Conservation (phyloP, 2,329 filamentous ascomycete genomes). For the Cladorrhinum sp. region DNA sequence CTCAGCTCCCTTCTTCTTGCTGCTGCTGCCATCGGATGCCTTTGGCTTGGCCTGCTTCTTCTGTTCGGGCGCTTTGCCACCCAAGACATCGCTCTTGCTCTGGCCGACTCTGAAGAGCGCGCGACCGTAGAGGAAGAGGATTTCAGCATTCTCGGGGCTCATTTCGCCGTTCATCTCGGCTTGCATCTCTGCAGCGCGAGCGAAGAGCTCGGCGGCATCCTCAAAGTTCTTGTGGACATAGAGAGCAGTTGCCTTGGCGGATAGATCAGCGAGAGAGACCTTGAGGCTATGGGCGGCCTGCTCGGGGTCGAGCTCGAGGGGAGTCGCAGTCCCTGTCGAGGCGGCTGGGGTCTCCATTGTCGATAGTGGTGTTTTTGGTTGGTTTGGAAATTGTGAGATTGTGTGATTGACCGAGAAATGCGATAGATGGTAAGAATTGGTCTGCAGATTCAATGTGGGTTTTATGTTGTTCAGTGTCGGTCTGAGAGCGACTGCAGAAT, state of each 20-base stretch:
- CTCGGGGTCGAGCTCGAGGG: conserved; percentile 33
- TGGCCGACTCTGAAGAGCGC: conserved; percentile 92
- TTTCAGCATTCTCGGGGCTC: conserved; percentile 83
- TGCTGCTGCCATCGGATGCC: conserved; percentile 32
- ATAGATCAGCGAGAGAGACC: conserved; percentile 72
- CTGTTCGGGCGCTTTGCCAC: conserved; percentile 69
- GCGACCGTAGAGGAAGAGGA: conserved; percentile 91
- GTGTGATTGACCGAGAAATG: not conserved
- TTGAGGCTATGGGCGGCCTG: conserved; percentile 40
- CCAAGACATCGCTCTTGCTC: conserved; percentile 89
- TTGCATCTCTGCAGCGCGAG: conserved; percentile 84
- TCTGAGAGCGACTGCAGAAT: not conserved
- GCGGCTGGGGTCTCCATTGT: conserved; percentile 29
- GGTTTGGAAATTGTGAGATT: not conserved
- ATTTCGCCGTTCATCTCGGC: conserved; percentile 90
- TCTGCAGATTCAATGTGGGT: no score
- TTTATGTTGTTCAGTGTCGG: not conserved
- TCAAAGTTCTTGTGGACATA: conserved; percentile 89
- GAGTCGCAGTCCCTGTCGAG: conserved; percentile 33
- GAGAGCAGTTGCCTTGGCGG: conserved; percentile 75
- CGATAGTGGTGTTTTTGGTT: not conserved
- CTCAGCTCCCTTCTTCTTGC: conserved; percentile 33
- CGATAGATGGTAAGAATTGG: no score
- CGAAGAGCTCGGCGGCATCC: conserved; percentile 82
- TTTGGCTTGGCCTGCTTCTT: conserved; percentile 43